Percentiles rank a stretch among this genome's conserved stretches.
Conservation (phyloP, 2,329 filamentous ascomycete species). For the Saccharata proteae region DNA sequence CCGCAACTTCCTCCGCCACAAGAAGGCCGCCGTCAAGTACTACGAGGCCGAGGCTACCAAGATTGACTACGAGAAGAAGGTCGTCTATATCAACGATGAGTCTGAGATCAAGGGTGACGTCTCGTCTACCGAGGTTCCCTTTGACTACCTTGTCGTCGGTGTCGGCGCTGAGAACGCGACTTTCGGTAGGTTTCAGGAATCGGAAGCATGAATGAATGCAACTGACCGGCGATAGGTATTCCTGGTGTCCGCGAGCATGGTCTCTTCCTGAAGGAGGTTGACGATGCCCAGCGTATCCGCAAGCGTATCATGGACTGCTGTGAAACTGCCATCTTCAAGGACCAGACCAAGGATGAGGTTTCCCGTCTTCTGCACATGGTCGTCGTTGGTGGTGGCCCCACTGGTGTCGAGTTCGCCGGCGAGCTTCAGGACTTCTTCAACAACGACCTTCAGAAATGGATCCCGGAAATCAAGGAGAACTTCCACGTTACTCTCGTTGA, state of each 20-base stretch:
- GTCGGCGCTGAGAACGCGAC: constrained; percentile 98
- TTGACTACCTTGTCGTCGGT: constrained; percentile 96
- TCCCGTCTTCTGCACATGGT: constrained; percentile 97
- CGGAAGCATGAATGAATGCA: background rate
- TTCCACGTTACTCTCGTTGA: constrained; percentile 98
- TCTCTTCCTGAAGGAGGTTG: constrained; percentile 97
- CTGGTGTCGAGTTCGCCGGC: constrained; percentile 95
- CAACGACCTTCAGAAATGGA: constrained; percentile 93
- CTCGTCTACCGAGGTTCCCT: constrained; percentile 77
- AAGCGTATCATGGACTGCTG: constrained; percentile 99
- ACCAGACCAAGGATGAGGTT: constrained; percentile 75
- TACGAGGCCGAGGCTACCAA: constrained; percentile 97
- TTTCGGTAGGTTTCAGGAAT: constrained; percentile 60
- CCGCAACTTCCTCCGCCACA: constrained; percentile 88
- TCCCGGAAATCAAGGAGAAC: constrained; percentile 86
- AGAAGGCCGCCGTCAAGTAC: constrained; percentile 86
- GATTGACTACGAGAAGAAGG: constrained; percentile 82
- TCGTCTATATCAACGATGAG: constrained; percentile 81
- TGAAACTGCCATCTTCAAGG: constrained; percentile 97
- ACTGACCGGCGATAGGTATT: constrained; percentile 44
- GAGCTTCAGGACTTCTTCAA: constrained; percentile 99
- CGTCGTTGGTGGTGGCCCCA: constrained; percentile 72
- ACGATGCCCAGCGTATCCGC: constrained; percentile 88
- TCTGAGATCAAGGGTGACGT: constrained; percentile 82
- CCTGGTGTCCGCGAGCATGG: constrained; percentile 89